These are phyloP conservation scores for Prinsepia uniflora DNA, from an alignment of 306 rosid genomes.

Conservation along the genomic window DNA sequence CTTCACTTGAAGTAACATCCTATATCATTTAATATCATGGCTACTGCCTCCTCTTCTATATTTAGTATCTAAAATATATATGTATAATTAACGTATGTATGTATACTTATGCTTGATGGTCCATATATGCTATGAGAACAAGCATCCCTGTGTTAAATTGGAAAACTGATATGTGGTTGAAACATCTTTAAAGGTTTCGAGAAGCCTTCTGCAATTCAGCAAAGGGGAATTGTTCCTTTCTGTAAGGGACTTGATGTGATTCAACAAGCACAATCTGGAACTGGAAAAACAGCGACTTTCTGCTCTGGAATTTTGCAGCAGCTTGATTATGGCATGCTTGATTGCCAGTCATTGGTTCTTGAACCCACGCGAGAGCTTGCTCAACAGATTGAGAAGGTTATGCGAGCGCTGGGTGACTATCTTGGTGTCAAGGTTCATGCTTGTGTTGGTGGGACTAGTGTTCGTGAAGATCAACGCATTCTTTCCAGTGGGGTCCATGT, in stretches of 20 bases:
- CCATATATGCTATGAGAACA: background rate
- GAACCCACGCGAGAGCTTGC: slow-evolving; percentile 82
- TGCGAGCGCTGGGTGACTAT: slow-evolving; percentile 70
- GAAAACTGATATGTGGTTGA: slow-evolving; percentile 12
- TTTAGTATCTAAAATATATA: too few species aligned
- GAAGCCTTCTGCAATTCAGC: slow-evolving; percentile 82
- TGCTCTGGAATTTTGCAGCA: slow-evolving; percentile 78
- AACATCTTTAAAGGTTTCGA: slow-evolving; percentile 50
- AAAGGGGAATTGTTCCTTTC: slow-evolving; percentile 79
- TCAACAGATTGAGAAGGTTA: slow-evolving; percentile 76
- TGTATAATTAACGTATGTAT: background rate
- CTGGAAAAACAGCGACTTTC: slow-evolving; percentile 75
- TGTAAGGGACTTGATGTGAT: slow-evolving; percentile 72
- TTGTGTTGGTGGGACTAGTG: slow-evolving; percentile 73
- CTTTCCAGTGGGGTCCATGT: slow-evolving; percentile 62
- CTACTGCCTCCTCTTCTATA: background rate
- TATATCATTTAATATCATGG: background rate
- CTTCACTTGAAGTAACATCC: background rate
- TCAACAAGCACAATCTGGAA: slow-evolving; percentile 78
- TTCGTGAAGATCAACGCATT: slow-evolving; percentile 59
- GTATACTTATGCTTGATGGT: background rate
- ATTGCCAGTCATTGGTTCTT: slow-evolving; percentile 75
- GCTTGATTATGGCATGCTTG: slow-evolving; percentile 57
- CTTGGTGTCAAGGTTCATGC: slow-evolving; percentile 80
- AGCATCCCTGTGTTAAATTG: slow-evolving; percentile 3